Evolutionary conservation across 2,329 filamentous ascomycete genomes (phyloP), one percentile per base, ranked within the genome.

Genomic region (Fusarium subglutinans): DNA sequence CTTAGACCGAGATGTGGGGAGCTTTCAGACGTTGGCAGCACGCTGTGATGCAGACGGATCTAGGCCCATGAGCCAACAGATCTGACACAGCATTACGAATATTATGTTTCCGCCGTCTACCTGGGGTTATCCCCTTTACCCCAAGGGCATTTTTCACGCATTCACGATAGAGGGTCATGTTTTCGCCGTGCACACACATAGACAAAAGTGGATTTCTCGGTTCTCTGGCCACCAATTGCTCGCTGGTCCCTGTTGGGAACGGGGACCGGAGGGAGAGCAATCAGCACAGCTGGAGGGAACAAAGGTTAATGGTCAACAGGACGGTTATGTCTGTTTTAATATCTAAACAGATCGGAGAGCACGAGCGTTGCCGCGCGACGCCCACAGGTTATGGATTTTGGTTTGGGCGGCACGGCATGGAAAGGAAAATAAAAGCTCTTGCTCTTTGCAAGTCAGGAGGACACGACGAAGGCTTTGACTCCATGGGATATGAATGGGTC

Each of bases 121-220:
- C 74, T 77, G 76, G 80, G 80, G 78, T 80, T 79, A 78, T 78
- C 18, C 76, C 73, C 43, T 63, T 60, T 61, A 70, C 77, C 77
- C 79, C 75, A 76, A 80, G 79, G 82, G 81, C 78, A 82, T 82
- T 81, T 83, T 83, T 81, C 80, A 80, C 80, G 77, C 78, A 82
- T 83, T 82, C 79, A 82, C 80, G 79, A 82, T 82, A 84, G 82
- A 84, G 80, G 82, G 82, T 84, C 82, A 82, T 84, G 83, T 80
- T 81, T 82, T 84, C 83, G 82, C 82, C 83, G 82, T 83, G 80
- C 81, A 82, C 76, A 82, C 81, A 82, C 76, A 82, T 90, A 90
- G 88, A 90, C 87, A 90, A 90, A 90, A 90, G 87, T 87, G 87
- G 88, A 89, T 89, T 89, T 88, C 87, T 90, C 88, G 84, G 86